Base-by-base conservation (phyloP, 2,329 filamentous ascomycete genomes). In the Pseudonectria buxi region DNA sequence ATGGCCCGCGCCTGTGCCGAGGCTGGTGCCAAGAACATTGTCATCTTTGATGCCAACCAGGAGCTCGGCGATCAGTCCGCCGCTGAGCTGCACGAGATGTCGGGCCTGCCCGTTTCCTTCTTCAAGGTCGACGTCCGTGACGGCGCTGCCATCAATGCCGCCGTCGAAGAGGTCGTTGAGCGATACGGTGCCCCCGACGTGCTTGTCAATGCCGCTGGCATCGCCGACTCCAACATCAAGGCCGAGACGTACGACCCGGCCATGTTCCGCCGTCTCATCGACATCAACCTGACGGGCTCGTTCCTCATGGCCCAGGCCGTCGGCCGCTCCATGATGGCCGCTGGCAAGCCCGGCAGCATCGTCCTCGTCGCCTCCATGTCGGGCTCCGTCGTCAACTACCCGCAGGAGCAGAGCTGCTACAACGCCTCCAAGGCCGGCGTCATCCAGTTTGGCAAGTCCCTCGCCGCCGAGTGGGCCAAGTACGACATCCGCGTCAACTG, bases 391-490 rank as follows among this genome's bases (percentile, higher is more conserved):
- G 85, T 88, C 72, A 90, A 90, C 76, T 88, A 81, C 68, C 85
- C 84, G 6, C 84, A 89, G 65, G 81, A 87, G 67, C 84, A 89
- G 66, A 78, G 72, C 30, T 85, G 81, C 63, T 90, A 90, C 75
- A 89, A 89, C 55, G 83, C 83, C 22, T 86, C 81, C 63, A 89
- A 89, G 74, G 83, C 85, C 12, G 84, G 79, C 51, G 82, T 88
- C 26, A 75, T 86, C 47, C 81, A 86, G 64, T 74, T 89, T 35
- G 82, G 78, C 62, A 86, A 85, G 69, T 87, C 83, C 4, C 76
- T 92, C 15, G 85, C 83, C 28, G 83, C 84, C 36, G 86, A 92
- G 65, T 90, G 86, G 85, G 83, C 85, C 53, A 83, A 85, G 64
- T 74, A 86, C 63, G 72, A 74, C 50, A 87, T 90, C 56, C 81